A percentile compares a stretch with the other conserved stretches of the same genome.
Conservation (phyloP, 23 red algal genomes). For the Gracilariopsis chorda region DNA sequence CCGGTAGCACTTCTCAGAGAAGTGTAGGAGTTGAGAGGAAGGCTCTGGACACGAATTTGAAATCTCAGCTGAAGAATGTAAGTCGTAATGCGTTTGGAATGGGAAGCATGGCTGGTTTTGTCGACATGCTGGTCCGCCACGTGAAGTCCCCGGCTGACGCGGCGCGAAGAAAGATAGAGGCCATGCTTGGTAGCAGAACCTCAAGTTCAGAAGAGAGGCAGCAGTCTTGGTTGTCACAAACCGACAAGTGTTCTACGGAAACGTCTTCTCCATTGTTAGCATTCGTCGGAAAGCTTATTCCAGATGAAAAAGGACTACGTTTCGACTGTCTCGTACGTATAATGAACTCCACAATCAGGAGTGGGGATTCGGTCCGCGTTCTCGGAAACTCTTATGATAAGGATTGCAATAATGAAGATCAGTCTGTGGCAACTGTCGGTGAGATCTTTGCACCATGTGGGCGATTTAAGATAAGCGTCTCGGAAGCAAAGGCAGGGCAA, state of each 20-base stretch:
- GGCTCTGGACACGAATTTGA: slow-evolving; percentile 34
- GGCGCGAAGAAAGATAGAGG: slow-evolving; percentile 24
- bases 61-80: slow-evolving; percentile 30
- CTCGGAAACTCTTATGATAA: slow-evolving; percentile 79
- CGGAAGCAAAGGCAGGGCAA: slow-evolving; percentile 60
- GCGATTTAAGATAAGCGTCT: slow-evolving; percentile 65
- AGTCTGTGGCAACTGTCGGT: slow-evolving; percentile 45
- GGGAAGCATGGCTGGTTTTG: slow-evolving; percentile 61
- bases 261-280: slow-evolving; percentile 36
- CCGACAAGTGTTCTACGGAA: slow-evolving; percentile 2
- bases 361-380: slow-evolving; percentile 58
- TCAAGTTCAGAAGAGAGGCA: neutral
- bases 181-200: neutral
- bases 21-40: neutral
- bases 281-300: slow-evolving; percentile 71
- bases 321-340: slow-evolving; percentile 82
- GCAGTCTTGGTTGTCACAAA: slow-evolving; percentile 15
- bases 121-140: slow-evolving; percentile 56
- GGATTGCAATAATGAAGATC: slow-evolving; percentile 72
- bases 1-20: neutral
- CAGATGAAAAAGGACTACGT: slow-evolving; percentile 44
- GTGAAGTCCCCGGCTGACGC: slow-evolving; percentile 44
- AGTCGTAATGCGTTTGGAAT: slow-evolving; percentile 30
- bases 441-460: slow-evolving; percentile 64
- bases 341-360: slow-evolving; percentile 51